phyloP scores from a whole-genome alignment of 2,329 filamentous ascomycete species.

The Elsinoe perseae region DNA sequence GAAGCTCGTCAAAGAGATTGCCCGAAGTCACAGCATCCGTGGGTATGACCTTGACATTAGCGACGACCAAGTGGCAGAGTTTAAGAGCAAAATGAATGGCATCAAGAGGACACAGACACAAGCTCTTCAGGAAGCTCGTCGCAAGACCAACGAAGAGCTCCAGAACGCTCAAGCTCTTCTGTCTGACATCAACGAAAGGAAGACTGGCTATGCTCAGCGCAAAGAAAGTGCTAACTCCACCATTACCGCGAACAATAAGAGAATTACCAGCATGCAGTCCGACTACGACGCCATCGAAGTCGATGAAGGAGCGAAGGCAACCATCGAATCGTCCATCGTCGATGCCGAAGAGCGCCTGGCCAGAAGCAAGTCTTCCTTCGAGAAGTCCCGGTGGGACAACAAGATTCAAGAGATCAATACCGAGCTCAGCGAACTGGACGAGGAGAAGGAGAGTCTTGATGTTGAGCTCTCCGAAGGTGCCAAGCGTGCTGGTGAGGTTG shows the following conservation, averaged over 20 bases:
- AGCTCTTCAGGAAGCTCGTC: conserved; percentile 65
- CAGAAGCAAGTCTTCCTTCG: conserved; percentile 55
- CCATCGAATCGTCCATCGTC: conserved; percentile 64
- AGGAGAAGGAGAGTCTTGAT: conserved; percentile 62
- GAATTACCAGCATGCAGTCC: conserved; percentile 57
- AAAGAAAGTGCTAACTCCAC: conserved; percentile 67
- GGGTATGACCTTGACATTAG: conserved; percentile 75
- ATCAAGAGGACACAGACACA: conserved; percentile 70
- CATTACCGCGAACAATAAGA: conserved; percentile 65
- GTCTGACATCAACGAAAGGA: conserved; percentile 65
- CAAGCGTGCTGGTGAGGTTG: conserved; percentile 70
- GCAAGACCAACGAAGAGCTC: conserved; percentile 65
- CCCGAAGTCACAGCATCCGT: conserved; percentile 67
- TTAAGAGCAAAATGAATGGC: conserved; percentile 69
- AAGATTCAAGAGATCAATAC: conserved; percentile 60
- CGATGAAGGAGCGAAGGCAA: conserved; percentile 76
- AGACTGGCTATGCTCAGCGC: conserved; percentile 63
- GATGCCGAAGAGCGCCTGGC: conserved; percentile 59
- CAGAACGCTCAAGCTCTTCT: conserved; percentile 64
- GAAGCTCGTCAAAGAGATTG: conserved; percentile 68
- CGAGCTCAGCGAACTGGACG: conserved; percentile 62
- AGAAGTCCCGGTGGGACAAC: conserved; percentile 59
- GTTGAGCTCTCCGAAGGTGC: conserved; percentile 79
- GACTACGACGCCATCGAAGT: conserved; percentile 66
- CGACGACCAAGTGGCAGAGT: conserved; percentile 64